Percentiles rank a stretch among this genome's conserved stretches.
Evolutionary conservation across 2,329 filamentous ascomycete species (phyloP).

Genomic region (Diaporthe sp.): DNA sequence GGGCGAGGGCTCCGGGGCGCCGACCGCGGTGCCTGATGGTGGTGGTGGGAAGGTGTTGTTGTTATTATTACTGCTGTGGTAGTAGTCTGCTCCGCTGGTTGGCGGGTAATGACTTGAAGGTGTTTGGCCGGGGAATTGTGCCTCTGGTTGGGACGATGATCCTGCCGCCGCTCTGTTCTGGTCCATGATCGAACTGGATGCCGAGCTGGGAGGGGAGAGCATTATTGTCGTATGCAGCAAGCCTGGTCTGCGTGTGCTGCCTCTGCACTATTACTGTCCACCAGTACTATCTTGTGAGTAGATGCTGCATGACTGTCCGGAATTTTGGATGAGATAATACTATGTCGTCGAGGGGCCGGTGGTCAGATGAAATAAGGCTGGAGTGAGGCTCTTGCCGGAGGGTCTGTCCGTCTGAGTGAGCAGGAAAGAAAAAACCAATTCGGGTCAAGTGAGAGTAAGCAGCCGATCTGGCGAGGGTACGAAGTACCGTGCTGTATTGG

Average conservation of each 20-base stretch:
- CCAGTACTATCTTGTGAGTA: conserved; percentile 25
- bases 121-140: conserved; percentile 2
- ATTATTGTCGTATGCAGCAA: conserved; percentile 8
- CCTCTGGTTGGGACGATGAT: conserved; percentile 9
- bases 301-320: conserved; percentile 22
- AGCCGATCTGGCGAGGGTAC: conserved; percentile 2
- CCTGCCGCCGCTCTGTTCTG: background rate
- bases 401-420: conserved; percentile 4
- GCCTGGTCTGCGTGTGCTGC: background rate
- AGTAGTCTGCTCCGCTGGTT: conserved; percentile 56
- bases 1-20: conserved; percentile 30
- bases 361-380: conserved; percentile 29
- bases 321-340: conserved; percentile 5
- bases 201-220: conserved; percentile 26
- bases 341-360: conserved; percentile 9
- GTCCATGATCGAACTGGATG: conserved; percentile 34
- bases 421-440: background rate
- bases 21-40: background rate
- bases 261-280: conserved; percentile 8
- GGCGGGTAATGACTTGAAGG: conserved; percentile 48
- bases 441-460: conserved; percentile 21
- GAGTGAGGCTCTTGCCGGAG: conserved; percentile 21
- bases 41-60: background rate
- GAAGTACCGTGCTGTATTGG: conserved; percentile 29
- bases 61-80: background rate